phyloP scores from a whole-genome alignment of 345 rosid genomes.

The Lepidium sativum region DNA sequence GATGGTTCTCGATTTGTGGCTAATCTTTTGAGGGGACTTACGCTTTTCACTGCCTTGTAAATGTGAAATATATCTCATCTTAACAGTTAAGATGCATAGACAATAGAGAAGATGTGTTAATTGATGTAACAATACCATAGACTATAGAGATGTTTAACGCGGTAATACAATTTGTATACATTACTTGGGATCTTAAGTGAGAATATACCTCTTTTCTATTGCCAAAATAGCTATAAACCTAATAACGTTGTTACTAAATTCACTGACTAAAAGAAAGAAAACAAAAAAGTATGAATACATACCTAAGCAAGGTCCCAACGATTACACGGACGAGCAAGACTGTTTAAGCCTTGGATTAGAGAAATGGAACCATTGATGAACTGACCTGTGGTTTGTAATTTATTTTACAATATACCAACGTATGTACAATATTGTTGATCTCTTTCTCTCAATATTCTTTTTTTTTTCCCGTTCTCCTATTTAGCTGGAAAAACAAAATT shows the following conservation, averaged over 20 bases:
- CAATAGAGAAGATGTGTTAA: conserved; percentile 11
- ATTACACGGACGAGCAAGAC: neutral
- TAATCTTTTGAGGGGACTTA: conserved; percentile 5
- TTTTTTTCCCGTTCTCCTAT: neutral
- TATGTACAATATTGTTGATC: conserved; percentile 19
- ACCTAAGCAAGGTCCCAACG: too few species aligned
- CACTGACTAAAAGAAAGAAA: neutral
- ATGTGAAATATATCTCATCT: conserved; percentile 24
- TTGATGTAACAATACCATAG: conserved; percentile 18
- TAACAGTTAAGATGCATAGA: conserved; percentile 13
- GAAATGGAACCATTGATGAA: neutral
- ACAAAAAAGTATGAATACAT: too few species aligned
- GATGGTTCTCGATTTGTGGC: conserved; percentile 12
- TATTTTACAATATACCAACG: conserved; percentile 22
- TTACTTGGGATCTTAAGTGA: neutral
- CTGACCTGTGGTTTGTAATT: conserved; percentile 9
- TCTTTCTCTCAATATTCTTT: neutral
- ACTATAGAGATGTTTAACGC: neutral
- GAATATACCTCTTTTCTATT: neutral
- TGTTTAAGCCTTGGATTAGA: neutral
- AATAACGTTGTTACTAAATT: neutral
- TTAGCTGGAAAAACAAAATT: conserved; percentile 13
- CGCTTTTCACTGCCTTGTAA: conserved; percentile 9
- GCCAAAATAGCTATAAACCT: neutral
- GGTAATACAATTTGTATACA: conserved; percentile 12